Evolutionary conservation across 2,329 filamentous ascomycete genomes (phyloP), one percentile per base, ranked within the genome.

Genomic region (Xylaria sp.): DNA sequence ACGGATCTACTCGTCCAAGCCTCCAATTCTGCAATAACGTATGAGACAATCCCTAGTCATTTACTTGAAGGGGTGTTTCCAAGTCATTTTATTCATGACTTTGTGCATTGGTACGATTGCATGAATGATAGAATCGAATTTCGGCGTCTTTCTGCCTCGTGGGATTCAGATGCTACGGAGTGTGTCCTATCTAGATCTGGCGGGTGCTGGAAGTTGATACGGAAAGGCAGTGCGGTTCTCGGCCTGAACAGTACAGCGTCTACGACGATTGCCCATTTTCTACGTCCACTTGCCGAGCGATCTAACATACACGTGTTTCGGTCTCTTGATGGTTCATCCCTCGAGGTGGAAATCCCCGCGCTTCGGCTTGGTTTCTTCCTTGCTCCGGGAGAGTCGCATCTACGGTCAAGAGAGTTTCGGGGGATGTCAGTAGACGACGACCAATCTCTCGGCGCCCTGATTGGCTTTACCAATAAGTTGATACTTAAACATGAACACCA

Each of bases 31-130:
- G 48, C 15, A 9, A n/a, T 28, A 1, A 31, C 23, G 15, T 69
- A 69, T 54, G 63, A 69, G 52, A 62, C 48, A 15, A 63, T 69
- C n/a, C 67, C 67, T 18, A 20, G 10, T 46, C 59, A 56, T 10
- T 20, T 68, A 1, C 23, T 70, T 41, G 28, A 25, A 9, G 65
- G 54, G 1, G 18, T 46, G 44, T 65, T 70, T n/a, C 69, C 69
- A 37, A 25, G 9, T 7, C 39, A 44, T 28, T 69, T 71, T n/a
- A 7, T 56, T 6, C 25, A 60, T n/a, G 51, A 57, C 23, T 71
- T 58, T 52, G 61, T 71, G 7, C 64, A 69, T 41, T 71, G 69
- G 69, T 67, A 69, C 46, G 62, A 71, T 46, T 13, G 25, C n/a
- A 50, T 3, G 7, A 57, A 48, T n/a, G 10, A 31, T 2, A 55